Percentiles rank a stretch among this genome's conserved stretches.
Conservation (phyloP, 306 rosid genomes). For the Styphnolobium japonicum region DNA sequence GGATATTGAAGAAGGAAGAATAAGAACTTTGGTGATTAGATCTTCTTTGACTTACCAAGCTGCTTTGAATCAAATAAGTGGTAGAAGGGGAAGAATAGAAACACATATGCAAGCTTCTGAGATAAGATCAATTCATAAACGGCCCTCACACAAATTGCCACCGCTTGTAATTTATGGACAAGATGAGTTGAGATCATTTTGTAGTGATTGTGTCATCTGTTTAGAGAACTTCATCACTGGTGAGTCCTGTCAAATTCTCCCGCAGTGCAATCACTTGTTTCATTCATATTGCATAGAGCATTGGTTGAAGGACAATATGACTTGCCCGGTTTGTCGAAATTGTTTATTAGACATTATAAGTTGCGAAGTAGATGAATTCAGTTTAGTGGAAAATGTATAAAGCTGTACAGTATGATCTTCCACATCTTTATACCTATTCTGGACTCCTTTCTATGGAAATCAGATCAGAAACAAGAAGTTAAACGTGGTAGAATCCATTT, state of each 20-base stretch:
- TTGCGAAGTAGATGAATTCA: background rate
- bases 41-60: background rate
- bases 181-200: slow-evolving; percentile 7
- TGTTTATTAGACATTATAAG: background rate
- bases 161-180: slow-evolving; percentile 9
- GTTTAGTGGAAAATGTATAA: background rate
- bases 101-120: background rate
- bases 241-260: background rate
- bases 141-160: slow-evolving; percentile 3
- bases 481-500: background rate
- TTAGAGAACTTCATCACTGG: slow-evolving; percentile 9
- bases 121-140: background rate
- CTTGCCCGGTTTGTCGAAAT: slow-evolving; percentile 25
- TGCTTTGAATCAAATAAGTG: background rate
- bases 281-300: slow-evolving; percentile 10
- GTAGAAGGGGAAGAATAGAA: background rate
- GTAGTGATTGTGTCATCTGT: slow-evolving; percentile 15
- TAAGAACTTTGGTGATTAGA: background rate
- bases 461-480: background rate
- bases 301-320: slow-evolving; percentile 15
- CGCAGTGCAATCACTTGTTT: slow-evolving; percentile 12
- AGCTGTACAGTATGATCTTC: background rate
- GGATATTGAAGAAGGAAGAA: slow-evolving; percentile 13
- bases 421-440: background rate
- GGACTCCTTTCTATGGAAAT: background rate